phyloP scores from a whole-genome alignment of 192 early-diverging fungal genomes.

The Coemansia sp. region DNA sequence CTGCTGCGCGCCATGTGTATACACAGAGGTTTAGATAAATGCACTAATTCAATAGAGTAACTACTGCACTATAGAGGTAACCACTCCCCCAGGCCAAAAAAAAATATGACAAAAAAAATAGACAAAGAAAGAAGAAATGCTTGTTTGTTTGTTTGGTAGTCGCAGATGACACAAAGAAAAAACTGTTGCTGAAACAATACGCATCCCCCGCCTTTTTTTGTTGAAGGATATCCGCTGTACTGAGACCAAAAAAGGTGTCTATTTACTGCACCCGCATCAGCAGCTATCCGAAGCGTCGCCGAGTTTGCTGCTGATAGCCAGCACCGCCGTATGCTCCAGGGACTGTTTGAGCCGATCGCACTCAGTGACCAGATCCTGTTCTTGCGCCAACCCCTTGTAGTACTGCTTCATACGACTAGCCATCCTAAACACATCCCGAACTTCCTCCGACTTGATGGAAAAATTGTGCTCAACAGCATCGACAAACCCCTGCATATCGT shows the following conservation, averaged over 20 bases:
- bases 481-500: constrained; percentile 28
- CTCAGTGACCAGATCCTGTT: constrained; percentile 41
- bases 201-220: not conserved
- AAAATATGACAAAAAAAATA: not conserved
- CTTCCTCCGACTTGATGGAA: not conserved
- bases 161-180: not conserved
- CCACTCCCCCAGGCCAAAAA: not conserved
- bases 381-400: constrained; percentile 21
- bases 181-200: not conserved
- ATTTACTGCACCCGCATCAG: not conserved
- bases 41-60: not conserved
- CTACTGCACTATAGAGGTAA: constrained; percentile 4
- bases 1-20: not conserved
- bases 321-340: constrained; percentile 29
- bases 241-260: not conserved
- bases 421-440: constrained; percentile 9
- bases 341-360: constrained; percentile 33
- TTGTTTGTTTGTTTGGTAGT: not conserved
- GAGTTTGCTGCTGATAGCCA: constrained; percentile 27
- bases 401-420: constrained; percentile 18
- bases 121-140: not conserved
- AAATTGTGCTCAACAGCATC: constrained; percentile 25
- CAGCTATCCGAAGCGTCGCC: not conserved
- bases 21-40: not conserved
- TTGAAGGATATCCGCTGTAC: not conserved